Evolutionary conservation across 139 green algal species (phyloP), one percentile per base, ranked within the genome.

Genomic region (Chlorella sp.): DNA sequence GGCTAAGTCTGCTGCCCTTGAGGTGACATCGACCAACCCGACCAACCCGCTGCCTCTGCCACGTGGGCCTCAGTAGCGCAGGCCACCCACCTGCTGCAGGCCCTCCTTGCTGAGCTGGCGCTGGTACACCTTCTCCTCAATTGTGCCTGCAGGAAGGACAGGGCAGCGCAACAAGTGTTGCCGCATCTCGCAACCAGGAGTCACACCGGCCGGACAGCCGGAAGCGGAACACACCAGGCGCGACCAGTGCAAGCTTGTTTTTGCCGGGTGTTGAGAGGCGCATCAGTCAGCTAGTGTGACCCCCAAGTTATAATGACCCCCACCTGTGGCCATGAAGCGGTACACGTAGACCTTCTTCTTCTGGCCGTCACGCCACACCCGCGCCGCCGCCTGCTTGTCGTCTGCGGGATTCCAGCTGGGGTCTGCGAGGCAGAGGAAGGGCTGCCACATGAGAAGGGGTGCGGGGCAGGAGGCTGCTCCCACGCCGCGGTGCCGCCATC

Each of bases 61-160:
- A n/a, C n/a, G n/a, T n/a, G n/a, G n/a, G n/a, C n/a, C n/a, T n/a
- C n/a, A n/a, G n/a, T n/a, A n/a, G n/a, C n/a, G n/a, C n/a, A n/a
- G 13, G 17, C n/a, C 67, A 8, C 93, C 84, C 54, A 94, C 89
- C 78, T 91, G 89, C 89, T 96, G 92, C 87, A 96, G 89, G 7
- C 91, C 90, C 87, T 96, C 91, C 84, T 97, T 97, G 54, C 88
- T 91, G 26, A 99, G 91, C 95, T 99, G 97, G 32, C 97, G 91
- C 93, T 99, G 97, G 88, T 95, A 99, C 58, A 99, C 93, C 94
- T 99, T 99, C 88, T 99, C 97, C 85, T 99, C 97, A 77, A 99
- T 98, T 34, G 93, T 97, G 67, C 97, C 97, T 16, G 93, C 41
- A 56, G 19, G 3, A 41, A 38, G 34, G 24, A 41, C 24, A 77